Percentiles rank a stretch among this genome's conserved stretches.
These are phyloP conservation scores for Dryadomyces quercivorus DNA, from an alignment of 2,329 filamentous ascomycete species.

Conservation along the genomic window DNA sequence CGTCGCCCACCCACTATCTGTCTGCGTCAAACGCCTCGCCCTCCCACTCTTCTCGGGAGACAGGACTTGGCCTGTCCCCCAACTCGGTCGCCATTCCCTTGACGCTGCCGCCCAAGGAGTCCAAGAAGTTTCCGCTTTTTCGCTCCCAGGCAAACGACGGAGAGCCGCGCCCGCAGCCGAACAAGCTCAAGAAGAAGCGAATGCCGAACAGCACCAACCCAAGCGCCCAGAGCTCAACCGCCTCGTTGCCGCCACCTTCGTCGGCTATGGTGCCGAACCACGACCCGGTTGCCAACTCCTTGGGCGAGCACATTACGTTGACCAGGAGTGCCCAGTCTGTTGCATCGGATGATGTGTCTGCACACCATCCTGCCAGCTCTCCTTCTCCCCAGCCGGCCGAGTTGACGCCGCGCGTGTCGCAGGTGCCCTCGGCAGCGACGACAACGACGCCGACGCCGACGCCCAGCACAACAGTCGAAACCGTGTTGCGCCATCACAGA, in stretches of 20 bases:
- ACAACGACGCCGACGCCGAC: constrained; percentile 5
- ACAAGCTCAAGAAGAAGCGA: constrained; percentile 83
- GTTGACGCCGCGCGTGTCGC: constrained; percentile 32
- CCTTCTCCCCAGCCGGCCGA: constrained; percentile 24
- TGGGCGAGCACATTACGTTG: constrained; percentile 2
- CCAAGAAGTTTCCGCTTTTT: constrained; percentile 57
- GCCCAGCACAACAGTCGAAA: constrained; percentile 22
- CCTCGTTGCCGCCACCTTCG: constrained; percentile 49
- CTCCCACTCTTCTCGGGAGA: not conserved
- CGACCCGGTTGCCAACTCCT: constrained; percentile 20
- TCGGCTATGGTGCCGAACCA: constrained; percentile 31
- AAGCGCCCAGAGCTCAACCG: constrained; percentile 82
- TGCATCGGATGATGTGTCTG: not conserved
- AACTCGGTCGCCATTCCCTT: constrained; percentile 2
- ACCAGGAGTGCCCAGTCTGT: not conserved
- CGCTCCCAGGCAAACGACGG: constrained; percentile 50
- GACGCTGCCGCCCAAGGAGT: constrained; percentile 19
- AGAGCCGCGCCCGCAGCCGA: constrained; percentile 58
- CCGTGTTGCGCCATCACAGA: constrained; percentile 44
- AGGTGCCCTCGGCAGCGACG: constrained; percentile 23
- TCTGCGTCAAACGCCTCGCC: not conserved
- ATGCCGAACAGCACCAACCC: constrained; percentile 64
- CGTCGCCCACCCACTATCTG: not conserved
- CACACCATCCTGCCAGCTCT: not conserved
- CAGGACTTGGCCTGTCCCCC: constrained; percentile 3